Conservation (phyloP, 2,329 filamentous ascomycete species). For the Stemphylium vesicarium region DNA sequence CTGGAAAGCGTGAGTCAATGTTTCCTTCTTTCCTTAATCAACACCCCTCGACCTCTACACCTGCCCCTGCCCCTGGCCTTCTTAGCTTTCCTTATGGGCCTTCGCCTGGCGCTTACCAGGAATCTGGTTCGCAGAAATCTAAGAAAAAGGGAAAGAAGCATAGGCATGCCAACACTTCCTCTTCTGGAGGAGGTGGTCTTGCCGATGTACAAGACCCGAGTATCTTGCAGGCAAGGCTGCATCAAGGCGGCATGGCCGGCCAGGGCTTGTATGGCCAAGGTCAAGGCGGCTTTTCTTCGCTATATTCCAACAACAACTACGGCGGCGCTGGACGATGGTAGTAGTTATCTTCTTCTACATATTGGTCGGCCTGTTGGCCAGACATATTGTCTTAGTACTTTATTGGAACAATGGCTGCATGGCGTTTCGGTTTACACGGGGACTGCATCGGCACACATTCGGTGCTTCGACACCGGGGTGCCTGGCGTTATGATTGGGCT, state of each 20-base stretch:
- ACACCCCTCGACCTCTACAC: slow-evolving; percentile 80
- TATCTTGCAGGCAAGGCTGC: slow-evolving; percentile 97
- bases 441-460: slow-evolving; percentile 49
- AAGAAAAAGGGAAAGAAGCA: slow-evolving; percentile 99
- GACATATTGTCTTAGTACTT: slow-evolving; percentile 42
- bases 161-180: slow-evolving; percentile 99
- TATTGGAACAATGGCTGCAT: slow-evolving; percentile 44
- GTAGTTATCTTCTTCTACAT: slow-evolving; percentile 42
- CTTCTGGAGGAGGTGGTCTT: slow-evolving; percentile 98
- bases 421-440: slow-evolving; percentile 47
- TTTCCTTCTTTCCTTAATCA: slow-evolving; percentile 91
- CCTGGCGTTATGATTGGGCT: slow-evolving; percentile 47
- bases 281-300: slow-evolving; percentile 90
- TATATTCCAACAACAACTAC: slow-evolving; percentile 72
- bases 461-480: slow-evolving; percentile 41
- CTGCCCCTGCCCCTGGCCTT: slow-evolving; percentile 88
- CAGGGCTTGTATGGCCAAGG: slow-evolving; percentile 89
- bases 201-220: slow-evolving; percentile 99
- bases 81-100: slow-evolving; percentile 89
- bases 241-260: slow-evolving; percentile 81
- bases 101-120: slow-evolving; percentile 85
- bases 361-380: slow-evolving; percentile 33
- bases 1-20: slow-evolving; percentile 98
- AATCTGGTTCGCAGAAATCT: slow-evolving; percentile 88
- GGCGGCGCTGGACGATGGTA: slow-evolving; percentile 50